Evolutionary conservation across 768 basidiomycete genomes (phyloP), one percentile per base, ranked within the genome.

Genomic region (Phylloporus rhodoxanthus): DNA sequence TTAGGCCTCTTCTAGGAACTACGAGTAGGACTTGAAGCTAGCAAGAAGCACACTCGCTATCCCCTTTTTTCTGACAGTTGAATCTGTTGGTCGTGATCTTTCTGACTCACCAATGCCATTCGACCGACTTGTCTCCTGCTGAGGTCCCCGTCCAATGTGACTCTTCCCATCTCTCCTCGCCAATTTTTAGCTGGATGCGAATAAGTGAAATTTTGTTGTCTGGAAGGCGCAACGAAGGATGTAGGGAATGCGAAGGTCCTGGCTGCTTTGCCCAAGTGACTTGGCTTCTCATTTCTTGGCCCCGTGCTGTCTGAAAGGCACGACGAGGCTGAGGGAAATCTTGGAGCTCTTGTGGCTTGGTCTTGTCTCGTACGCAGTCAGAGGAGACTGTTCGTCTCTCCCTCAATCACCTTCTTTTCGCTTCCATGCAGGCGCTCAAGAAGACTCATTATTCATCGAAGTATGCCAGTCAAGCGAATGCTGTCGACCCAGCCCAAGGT

Each of bases 401-500:
- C 14, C 11, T 17, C 29, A 13, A 11, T 30, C 10, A 10, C 19
- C 29, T 21, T 45, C 25, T 23, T 15, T 32, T 20, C 32, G 8
- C 25, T 19, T 10, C 11, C 48, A 48, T 48, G 36, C 26, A 19
- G 14, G 8, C 8, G 8, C 37, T 33, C n/a, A 45, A 40, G 51
- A 28, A 38, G 5, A 15, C 25, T 30, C n/a, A 19, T 39, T 37
- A 2, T 34, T n/a, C 41, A 21, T 30, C 38, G 25, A 13, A 8
- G 30, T 36, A 23, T 3, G 32, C 11, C 15, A 11, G 8, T 30
- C 9, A 30, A 29, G 29, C 30, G 14, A 17, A 64, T 64, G 11
- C 68, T 38, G 52, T 66, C 17, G 72, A 74, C 30, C 72, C 73
- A 15, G 53, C 64, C 8, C 48, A 58, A 36, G 64, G 66, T 42